Base-by-base conservation (phyloP, 2,329 filamentous ascomycete genomes). In the Incumbomyces lentus region DNA sequence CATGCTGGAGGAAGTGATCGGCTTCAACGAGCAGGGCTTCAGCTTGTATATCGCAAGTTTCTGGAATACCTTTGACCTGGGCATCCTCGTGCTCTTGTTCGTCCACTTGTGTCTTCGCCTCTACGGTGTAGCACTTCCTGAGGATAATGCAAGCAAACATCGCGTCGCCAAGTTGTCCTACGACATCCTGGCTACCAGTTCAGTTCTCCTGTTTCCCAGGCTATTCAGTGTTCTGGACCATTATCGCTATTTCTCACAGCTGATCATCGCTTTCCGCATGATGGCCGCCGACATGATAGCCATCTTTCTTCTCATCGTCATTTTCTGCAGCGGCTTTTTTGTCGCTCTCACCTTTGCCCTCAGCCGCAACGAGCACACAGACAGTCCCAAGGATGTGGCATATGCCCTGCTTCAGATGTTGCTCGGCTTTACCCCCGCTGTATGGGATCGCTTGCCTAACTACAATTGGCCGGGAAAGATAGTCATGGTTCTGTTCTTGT, bases 41-140 rank as follows among this genome's bases (percentile, higher is more conserved):
- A 89, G 88, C 32, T 76, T 96, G 26, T 96, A 95, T 66, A 86
- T 95, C 59, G 90, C 95, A 81, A 94, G 87, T 62, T 92, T 95
- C 63, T 95, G 90, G 90, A 95, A 95, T 63, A 79, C 89, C 32
- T 95, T 95, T 63, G 90, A 95, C 60, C 71, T 95, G 32, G 89
- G 89, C 7, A 95, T 95, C 44, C 68, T 95, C 44, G 68, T 94
- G 18, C 71, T 95, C 50, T 79, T 95, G 56, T 80, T 93, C 58
- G 76, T 86, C 46, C 95, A 95, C 69, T 94, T 95, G 62, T 85
- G 84, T 58, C 80, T 95, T 69, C 81, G 90, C 47, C 74, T 92
- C 12, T 95, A 93, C 59, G 87, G 88, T 16, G 83, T 95, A 43
- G 80, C 95, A 49, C 72, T 94, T 55, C 79, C 86, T 1, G 84